Evolutionary conservation across 2,329 filamentous ascomycete genomes (phyloP).

Genomic region (Ophiostoma perfectum): DNA sequence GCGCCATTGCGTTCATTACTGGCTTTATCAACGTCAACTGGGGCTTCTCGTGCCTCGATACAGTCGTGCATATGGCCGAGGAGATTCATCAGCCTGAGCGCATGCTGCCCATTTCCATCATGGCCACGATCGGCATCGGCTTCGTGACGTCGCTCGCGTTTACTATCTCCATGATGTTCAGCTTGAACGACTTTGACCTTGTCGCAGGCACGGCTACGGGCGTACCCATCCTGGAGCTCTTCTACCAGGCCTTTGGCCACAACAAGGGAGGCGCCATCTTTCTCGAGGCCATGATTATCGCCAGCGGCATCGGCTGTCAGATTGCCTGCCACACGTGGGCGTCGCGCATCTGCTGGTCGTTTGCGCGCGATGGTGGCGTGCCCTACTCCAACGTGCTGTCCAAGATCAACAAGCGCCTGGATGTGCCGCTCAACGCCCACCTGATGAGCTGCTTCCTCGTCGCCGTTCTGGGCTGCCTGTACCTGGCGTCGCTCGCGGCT

Average conservation of each 20-base stretch:
- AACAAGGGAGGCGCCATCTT: constrained; percentile 43
- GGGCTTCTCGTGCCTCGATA: constrained; percentile 34
- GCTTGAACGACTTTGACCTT: constrained; percentile 30
- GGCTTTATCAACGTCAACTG: constrained; percentile 39
- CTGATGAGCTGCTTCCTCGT: constrained; percentile 1
- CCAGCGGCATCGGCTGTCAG: constrained; percentile 43
- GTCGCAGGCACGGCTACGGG: constrained; percentile 29
- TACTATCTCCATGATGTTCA: constrained; percentile 33
- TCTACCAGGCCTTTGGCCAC: constrained; percentile 41
- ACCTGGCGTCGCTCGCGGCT: constrained; percentile 19
- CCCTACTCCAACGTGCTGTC: constrained; percentile 38
- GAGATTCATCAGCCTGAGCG: constrained; percentile 35
- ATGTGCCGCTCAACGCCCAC: neutral
- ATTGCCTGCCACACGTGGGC: constrained; percentile 52
- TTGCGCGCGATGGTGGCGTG: constrained; percentile 42
- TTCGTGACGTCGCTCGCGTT: neutral
- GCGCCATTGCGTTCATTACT: constrained; percentile 42
- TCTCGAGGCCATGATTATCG: constrained; percentile 45
- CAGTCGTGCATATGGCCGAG: constrained; percentile 35
- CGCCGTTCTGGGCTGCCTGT: constrained; percentile 17
- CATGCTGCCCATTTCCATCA: constrained; percentile 33
- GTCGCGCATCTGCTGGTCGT: constrained; percentile 43
- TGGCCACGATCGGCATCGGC: constrained; percentile 32
- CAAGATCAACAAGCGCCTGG: constrained; percentile 22
- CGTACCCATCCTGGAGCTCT: constrained; percentile 50